A percentile compares a stretch with the other conserved stretches of the same genome.
Evolutionary conservation across 2,329 filamentous ascomycete genomes (phyloP).

Genomic region (Trichoderma guizhouense): DNA sequence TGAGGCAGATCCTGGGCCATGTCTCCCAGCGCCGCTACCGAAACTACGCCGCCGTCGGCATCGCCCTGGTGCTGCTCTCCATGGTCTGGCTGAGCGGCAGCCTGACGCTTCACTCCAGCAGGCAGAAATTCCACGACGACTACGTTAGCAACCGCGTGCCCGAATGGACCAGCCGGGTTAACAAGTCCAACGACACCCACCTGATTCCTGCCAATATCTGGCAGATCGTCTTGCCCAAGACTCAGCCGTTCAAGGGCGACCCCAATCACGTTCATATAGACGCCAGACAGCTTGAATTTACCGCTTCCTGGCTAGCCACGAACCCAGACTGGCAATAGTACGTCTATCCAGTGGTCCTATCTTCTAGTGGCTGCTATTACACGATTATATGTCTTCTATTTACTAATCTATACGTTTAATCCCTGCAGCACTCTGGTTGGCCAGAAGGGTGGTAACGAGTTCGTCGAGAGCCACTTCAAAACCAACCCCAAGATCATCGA

Average conservation of each 20-base stretch:
- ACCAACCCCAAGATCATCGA: constrained; percentile 21
- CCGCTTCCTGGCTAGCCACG: constrained; percentile 14
- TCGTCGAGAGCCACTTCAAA: constrained; percentile 22
- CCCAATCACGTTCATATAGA: neutral
- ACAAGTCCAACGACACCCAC: neutral
- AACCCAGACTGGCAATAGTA: constrained; percentile 13
- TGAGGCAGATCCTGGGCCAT: neutral
- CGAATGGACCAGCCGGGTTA: neutral
- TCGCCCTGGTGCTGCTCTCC: neutral
- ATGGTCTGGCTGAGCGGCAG: constrained; percentile 6
- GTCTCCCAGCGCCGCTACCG: constrained; percentile 5
- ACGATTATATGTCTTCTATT: neutral
- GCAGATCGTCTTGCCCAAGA: constrained; percentile 17
- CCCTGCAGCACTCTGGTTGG: constrained; percentile 27
- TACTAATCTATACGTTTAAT: neutral
- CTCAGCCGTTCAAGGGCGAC: neutral
- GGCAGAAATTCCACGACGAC: neutral
- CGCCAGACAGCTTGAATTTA: neutral
- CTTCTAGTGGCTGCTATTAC: neutral
- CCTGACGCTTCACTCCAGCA: neutral
- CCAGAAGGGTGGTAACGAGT: constrained; percentile 25
- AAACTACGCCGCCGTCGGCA: constrained; percentile 11
- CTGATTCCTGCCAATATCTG: constrained; percentile 8
- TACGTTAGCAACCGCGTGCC: neutral
- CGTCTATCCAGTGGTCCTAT: neutral